Conservation (phyloP, 129 eudicot genomes). For the Chrysanthemum seticuspe region DNA sequence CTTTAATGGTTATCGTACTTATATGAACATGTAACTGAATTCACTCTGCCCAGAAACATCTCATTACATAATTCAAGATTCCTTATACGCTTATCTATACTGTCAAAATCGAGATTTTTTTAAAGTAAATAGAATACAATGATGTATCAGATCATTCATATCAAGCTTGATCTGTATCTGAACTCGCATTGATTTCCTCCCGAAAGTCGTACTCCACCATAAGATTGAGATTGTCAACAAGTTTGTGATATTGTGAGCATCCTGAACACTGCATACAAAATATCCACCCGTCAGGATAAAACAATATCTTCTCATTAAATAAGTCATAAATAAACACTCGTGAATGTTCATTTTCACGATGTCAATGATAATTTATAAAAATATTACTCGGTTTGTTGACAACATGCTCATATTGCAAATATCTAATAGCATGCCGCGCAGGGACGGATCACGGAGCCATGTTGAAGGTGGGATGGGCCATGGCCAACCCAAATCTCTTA, state of each 20-base stretch:
- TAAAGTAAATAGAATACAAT: not conserved
- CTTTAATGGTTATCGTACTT: not conserved
- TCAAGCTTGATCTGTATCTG: constrained; percentile 35
- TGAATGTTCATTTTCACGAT: too few relatives aligned
- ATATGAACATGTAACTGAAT: not conserved
- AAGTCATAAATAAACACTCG: not conserved
- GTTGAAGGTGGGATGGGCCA: too few relatives aligned
- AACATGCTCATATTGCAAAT: too few relatives aligned
- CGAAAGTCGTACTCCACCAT: constrained; percentile 82
- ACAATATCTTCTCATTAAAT: not conserved
- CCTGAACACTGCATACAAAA: constrained; percentile 65
- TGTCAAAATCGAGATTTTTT: not conserved
- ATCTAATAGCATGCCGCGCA: too few relatives aligned
- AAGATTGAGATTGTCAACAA: constrained; percentile 86
- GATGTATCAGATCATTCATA: not conserved
- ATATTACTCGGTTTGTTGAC: too few relatives aligned
- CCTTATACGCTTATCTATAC: not conserved
- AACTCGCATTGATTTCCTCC: constrained; percentile 40
- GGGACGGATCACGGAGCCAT: too few relatives aligned
- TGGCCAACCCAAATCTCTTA: too few relatives aligned
- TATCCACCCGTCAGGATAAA: not conserved
- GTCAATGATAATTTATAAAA: too few relatives aligned
- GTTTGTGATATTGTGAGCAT: constrained; percentile 72
- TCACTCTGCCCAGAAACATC: not conserved
- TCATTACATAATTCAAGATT: constrained; percentile 2